Conservation (phyloP, 2,329 filamentous ascomycete genomes). For the Herpomyces periplanetae region DNA sequence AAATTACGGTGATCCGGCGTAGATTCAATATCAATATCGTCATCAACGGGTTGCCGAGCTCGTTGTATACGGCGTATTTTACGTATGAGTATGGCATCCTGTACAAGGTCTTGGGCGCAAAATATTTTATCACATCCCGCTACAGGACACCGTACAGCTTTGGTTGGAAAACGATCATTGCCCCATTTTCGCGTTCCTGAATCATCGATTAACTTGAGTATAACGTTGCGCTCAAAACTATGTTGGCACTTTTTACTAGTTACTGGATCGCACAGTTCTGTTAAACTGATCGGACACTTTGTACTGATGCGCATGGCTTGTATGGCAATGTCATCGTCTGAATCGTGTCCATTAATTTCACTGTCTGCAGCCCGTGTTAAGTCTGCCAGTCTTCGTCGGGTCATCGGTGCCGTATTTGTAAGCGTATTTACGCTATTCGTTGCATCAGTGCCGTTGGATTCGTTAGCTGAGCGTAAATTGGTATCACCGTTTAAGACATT, state of each 20-base stretch:
- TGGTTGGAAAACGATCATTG: too few relatives aligned
- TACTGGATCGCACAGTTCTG: slow-evolving; percentile 21
- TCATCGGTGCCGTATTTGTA: too few relatives aligned
- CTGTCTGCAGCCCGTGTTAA: too few relatives aligned
- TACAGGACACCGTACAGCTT: slow-evolving; percentile 18
- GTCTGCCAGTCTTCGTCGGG: too few relatives aligned
- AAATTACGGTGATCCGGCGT: too few relatives aligned
- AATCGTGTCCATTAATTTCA: too few relatives aligned
- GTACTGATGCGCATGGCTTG: slow-evolving; percentile 20
- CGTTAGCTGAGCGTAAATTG: too few relatives aligned
- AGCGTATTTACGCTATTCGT: too few relatives aligned
- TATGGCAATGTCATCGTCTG: slow-evolving; percentile 27
- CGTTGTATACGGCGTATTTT: slow-evolving; percentile 16
- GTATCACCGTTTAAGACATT: too few relatives aligned
- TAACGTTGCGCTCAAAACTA: slow-evolving; percentile 24
- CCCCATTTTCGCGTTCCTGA: too few relatives aligned
- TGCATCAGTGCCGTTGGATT: too few relatives aligned
- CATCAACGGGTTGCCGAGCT: slow-evolving; percentile 9
- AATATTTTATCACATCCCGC: slow-evolving; percentile 19
- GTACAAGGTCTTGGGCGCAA: slow-evolving; percentile 13
- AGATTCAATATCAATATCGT: slow-evolving; percentile 10
- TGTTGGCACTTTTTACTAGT: slow-evolving; percentile 27
- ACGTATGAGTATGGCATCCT: slow-evolving; percentile 16
- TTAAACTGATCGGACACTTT: slow-evolving; percentile 26
- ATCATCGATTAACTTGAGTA: slow-evolving; percentile 18